Evolutionary conservation across 352 stramenopile genomes (phyloP).

Genomic region (Phytophthora sp.): DNA sequence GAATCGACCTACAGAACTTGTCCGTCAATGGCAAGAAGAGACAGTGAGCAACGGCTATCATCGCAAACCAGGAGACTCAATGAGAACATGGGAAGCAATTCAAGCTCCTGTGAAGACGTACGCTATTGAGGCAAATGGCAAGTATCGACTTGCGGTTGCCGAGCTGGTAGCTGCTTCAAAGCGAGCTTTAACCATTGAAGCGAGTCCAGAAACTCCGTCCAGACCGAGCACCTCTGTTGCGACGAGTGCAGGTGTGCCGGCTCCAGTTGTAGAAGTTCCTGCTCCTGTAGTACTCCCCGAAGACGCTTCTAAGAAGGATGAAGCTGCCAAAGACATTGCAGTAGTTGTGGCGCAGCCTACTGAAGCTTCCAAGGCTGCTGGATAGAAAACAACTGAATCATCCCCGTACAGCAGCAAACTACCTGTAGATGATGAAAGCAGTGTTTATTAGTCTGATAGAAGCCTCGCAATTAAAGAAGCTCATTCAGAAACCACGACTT

Average conservation of each 20-base stretch:
- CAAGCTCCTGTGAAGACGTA: constrained; percentile 77
- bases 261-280: neutral
- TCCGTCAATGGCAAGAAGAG: constrained; percentile 71
- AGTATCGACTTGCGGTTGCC: constrained; percentile 59
- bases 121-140: constrained; percentile 70
- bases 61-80: constrained; percentile 43
- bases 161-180: constrained; percentile 53
- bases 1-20: constrained; percentile 45
- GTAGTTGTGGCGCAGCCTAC: neutral
- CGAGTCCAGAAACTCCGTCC: constrained; percentile 5
- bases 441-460: constrained; percentile 27
- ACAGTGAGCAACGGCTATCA: constrained; percentile 50
- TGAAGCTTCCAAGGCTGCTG: neutral
- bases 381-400: neutral
- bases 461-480: constrained; percentile 4
- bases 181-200: constrained; percentile 24
- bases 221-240: constrained; percentile 7
- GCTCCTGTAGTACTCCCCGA: neutral
- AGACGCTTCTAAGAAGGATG: constrained; percentile 6
- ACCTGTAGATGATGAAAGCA: constrained; percentile 13
- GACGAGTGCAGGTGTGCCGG: neutral
- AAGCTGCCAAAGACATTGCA: neutral
- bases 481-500: neutral
- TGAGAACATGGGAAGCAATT: constrained; percentile 80
- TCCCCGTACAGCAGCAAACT: no score